These are phyloP conservation scores for Diplodia corticola DNA, from an alignment of 2,329 filamentous ascomycete genomes.

Conservation along the genomic window DNA sequence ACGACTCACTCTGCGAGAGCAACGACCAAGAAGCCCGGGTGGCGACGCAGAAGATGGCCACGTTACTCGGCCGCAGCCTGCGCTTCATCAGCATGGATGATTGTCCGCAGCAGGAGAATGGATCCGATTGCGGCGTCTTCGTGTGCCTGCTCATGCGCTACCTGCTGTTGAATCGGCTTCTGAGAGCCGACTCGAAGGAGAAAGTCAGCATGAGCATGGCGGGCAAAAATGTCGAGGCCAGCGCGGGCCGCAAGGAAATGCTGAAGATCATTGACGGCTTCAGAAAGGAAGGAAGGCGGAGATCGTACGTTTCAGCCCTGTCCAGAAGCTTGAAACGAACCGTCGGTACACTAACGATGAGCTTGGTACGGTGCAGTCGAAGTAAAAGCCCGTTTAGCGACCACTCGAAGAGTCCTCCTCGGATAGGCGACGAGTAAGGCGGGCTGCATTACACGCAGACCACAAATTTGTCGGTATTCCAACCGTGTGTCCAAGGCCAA, in stretches of 20 bases:
- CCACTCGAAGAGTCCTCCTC: conserved; percentile 38
- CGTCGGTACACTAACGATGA: background rate
- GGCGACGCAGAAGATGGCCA: conserved; percentile 68
- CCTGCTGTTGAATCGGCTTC: conserved; percentile 78
- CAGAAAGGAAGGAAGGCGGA: conserved; percentile 79
- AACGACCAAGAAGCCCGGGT: conserved; percentile 74
- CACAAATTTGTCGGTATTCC: background rate
- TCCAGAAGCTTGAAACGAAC: background rate
- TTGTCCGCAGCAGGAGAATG: conserved; percentile 87
- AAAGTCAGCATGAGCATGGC: conserved; percentile 95
- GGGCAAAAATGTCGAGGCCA: conserved; percentile 79
- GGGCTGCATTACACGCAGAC: background rate
- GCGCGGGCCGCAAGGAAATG: conserved; percentile 84
- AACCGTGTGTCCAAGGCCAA: too few species aligned
- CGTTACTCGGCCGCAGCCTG: conserved; percentile 65
- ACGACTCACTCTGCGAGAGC: conserved; percentile 71
- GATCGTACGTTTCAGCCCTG: conserved; percentile 62
- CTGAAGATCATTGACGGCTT: conserved; percentile 82
- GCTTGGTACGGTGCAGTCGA: conserved; percentile 28
- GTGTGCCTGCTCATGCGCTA: conserved; percentile 95
- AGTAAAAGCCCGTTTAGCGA: conserved; percentile 38
- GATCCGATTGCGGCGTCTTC: conserved; percentile 91
- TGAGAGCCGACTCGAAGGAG: conserved; percentile 75
- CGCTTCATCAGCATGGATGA: conserved; percentile 81
- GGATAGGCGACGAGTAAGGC: conserved; percentile 35